phyloP scores from a whole-genome alignment of 2,329 filamentous ascomycete genomes.

The Phoma sp. region DNA sequence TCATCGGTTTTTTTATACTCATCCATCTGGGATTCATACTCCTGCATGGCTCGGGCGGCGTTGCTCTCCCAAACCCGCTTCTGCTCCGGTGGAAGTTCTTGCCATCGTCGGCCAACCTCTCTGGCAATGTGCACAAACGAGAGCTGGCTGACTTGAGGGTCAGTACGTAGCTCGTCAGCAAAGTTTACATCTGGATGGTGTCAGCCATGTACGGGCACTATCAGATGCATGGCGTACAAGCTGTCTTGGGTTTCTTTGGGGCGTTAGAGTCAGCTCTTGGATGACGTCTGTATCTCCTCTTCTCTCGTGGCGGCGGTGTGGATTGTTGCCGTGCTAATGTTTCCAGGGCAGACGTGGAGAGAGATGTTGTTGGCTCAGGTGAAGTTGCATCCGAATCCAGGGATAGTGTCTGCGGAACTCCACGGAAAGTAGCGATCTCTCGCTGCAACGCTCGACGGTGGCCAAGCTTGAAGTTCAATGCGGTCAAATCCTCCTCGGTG shows the following conservation, averaged over 20 bases:
- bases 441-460: conserved; percentile 50
- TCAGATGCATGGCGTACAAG: conserved; percentile 34
- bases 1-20: conserved; percentile 49
- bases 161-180: conserved; percentile 48
- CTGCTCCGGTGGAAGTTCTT: conserved; percentile 44
- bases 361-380: conserved; percentile 28
- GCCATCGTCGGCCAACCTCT: conserved; percentile 50
- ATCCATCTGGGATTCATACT: conserved; percentile 50
- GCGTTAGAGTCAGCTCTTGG: conserved; percentile 47
- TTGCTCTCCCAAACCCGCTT: conserved; percentile 50
- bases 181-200: conserved; percentile 48
- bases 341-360: conserved; percentile 43
- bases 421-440: conserved; percentile 49
- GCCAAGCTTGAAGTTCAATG: conserved; percentile 50
- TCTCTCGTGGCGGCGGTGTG: conserved; percentile 37
- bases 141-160: conserved; percentile 44
- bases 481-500: conserved; percentile 49
- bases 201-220: not conserved
- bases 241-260: conserved; percentile 52
- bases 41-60: conserved; percentile 48
- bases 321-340: conserved; percentile 32
- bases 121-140: conserved; percentile 51
- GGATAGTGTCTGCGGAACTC: conserved; percentile 36
- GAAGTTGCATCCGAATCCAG: conserved; percentile 22
- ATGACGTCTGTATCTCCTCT: conserved; percentile 49